Evolutionary conservation across 1,284 basidiomycete species (phyloP), one percentile per base, ranked within the genome.

Genomic region (Pyrrhoderma lamaoense): DNA sequence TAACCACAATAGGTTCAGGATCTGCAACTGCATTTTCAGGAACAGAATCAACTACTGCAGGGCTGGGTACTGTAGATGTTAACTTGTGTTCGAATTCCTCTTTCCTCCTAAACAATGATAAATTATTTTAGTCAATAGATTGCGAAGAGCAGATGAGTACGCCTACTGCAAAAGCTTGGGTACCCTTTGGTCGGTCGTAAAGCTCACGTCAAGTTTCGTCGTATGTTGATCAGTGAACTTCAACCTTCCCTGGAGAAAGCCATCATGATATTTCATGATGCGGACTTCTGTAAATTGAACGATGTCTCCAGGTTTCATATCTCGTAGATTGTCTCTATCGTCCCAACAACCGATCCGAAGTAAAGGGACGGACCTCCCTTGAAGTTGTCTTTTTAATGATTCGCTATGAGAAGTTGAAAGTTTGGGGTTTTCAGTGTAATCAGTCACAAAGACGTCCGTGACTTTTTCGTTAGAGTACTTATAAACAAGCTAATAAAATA

Each of bases 141-240:
- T n/a, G n/a, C n/a, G n/a, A n/a, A n/a, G n/a, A n/a, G 27, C 7
- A 23, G 27, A 36, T 5, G 36, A 14, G 23, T 22, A 8, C 16
- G 65, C 62, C 42, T 51, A 66, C 65, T 53, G 49, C 21, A 66
- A 46, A 35, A 75, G 57, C 8, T 53, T 65, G 36, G 61, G 47
- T 21, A 66, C 61, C 36, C 62, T 61, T 8, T 62, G 56, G 43
- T 65, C 64, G 5, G 57, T 60, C 16, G 59, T 65, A 23, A 60
- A 65, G n/a, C 70, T 63, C 51, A 47, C 22, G 18, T 74, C 69
- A 13, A 81, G 58, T 56, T 70, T 68, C 25, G 67, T 58, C 47
- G 86, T 73, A 18, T 80, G 67, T 25, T 66, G 64, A 51, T 79
- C 73, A n/a, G 68, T 61, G 3, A 80, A 81, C n/a, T 79, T 80